Evolutionary conservation across 2,329 filamentous ascomycete genomes (phyloP).

Genomic region (Venturia aucupariae): DNA sequence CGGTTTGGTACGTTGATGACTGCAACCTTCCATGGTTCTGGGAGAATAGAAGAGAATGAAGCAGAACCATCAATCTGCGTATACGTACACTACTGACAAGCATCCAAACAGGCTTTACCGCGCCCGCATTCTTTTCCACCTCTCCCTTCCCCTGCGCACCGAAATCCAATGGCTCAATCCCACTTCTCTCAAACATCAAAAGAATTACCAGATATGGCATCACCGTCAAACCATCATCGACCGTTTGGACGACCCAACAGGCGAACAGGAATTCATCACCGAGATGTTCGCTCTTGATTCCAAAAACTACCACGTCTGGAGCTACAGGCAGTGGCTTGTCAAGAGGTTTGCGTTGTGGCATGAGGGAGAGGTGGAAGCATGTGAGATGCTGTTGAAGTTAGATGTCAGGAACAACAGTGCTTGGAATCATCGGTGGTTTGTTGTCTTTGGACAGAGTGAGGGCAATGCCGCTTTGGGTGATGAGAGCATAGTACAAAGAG

Average conservation of each 20-base stretch:
- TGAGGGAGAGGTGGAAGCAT: constrained; percentile 55
- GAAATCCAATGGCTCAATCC: constrained; percentile 83
- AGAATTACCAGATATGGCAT: constrained; percentile 98
- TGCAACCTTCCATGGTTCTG: too few species aligned
- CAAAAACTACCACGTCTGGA: constrained; percentile 99
- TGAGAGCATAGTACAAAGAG: constrained; percentile 46
- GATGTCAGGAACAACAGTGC: constrained; percentile 95
- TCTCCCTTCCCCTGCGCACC: constrained; percentile 49
- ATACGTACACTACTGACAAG: not conserved
- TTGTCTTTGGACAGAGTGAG: constrained; percentile 60
- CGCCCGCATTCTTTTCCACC: constrained; percentile 62
- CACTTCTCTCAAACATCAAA: constrained; percentile 73
- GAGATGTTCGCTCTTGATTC: constrained; percentile 75
- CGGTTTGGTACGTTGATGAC: constrained; percentile 60
- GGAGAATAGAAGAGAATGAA: not conserved
- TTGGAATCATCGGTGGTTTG: constrained; percentile 93
- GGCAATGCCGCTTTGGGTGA: constrained; percentile 3
- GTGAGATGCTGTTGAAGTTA: constrained; percentile 61
- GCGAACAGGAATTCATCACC: constrained; percentile 67
- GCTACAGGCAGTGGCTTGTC: constrained; percentile 76
- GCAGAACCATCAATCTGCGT: not conserved
- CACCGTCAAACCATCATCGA: constrained; percentile 50
- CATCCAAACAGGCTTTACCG: constrained; percentile 68
- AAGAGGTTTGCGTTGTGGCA: constrained; percentile 51
- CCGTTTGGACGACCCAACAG: constrained; percentile 48